These are phyloP conservation scores for Fusarium sp. DNA, from an alignment of 2,329 filamentous ascomycete species.

Conservation along the genomic window DNA sequence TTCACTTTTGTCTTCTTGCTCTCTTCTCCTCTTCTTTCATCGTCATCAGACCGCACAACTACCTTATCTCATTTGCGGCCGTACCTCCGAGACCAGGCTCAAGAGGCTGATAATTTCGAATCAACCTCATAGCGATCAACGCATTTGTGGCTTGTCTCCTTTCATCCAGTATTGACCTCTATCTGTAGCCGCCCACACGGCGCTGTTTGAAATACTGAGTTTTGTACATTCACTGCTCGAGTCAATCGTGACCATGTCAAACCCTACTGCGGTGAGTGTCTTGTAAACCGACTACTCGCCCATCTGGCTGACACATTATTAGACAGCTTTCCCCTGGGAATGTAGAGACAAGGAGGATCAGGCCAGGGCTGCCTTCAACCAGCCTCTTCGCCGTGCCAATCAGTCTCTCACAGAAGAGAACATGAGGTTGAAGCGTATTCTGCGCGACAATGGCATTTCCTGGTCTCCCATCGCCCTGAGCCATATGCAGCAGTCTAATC, in stretches of 20 bases:
- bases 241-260: constrained; percentile 36
- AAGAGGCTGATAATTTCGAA: background rate
- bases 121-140: background rate
- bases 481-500: constrained; percentile 52
- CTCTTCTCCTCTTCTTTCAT: background rate
- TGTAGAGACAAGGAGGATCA: constrained; percentile 66
- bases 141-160: background rate
- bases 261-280: constrained; percentile 39
- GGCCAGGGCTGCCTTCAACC: constrained; percentile 62
- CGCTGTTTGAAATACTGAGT: constrained; percentile 15
- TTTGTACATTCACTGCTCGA: constrained; percentile 19
- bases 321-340: constrained; percentile 61
- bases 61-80: constrained; percentile 3
- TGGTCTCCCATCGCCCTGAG: constrained; percentile 60
- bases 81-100: constrained; percentile 8
- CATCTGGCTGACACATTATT: constrained; percentile 19
- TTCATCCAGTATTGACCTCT: background rate
- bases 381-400: constrained; percentile 63
- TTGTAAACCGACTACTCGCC: background rate
- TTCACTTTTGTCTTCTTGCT: background rate
- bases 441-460: constrained; percentile 65
- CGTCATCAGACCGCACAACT: constrained; percentile 6
- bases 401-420: constrained; percentile 64
- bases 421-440: constrained; percentile 62
- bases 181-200: constrained; percentile 3